phyloP scores from a whole-genome alignment of 2,329 filamentous ascomycete genomes.

The Arthroderma sp. region DNA sequence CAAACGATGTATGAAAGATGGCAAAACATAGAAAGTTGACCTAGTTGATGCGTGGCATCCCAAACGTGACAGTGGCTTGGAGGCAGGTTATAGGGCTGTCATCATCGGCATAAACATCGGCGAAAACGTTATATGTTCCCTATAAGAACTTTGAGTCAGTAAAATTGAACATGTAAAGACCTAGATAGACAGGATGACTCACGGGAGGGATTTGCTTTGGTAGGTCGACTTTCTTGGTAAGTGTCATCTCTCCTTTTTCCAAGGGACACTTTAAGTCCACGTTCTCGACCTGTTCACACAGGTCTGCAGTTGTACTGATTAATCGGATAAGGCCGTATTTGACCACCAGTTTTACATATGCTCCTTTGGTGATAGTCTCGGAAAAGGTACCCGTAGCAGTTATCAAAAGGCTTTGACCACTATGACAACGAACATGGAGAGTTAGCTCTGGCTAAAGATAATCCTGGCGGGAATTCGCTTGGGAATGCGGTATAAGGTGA shows the following conservation, averaged over 20 bases:
- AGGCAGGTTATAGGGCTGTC: constrained; percentile 73
- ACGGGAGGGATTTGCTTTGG: constrained; percentile 81
- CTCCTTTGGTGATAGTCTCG: constrained; percentile 60
- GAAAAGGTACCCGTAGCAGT: constrained; percentile 63
- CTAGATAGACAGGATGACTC: constrained; percentile 28
- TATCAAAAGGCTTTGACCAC: constrained; percentile 66
- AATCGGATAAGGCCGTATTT: constrained; percentile 91
- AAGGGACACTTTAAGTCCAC: constrained; percentile 84
- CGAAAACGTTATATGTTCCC: constrained; percentile 82
- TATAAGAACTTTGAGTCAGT: constrained; percentile 21
- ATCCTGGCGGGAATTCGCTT: background rate
- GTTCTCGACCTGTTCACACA: constrained; percentile 80
- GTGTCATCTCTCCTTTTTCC: constrained; percentile 57
- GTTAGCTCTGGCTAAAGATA: constrained; percentile 11
- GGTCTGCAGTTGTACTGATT: constrained; percentile 64
- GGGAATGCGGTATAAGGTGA: background rate
- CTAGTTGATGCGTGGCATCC: background rate
- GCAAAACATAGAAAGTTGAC: too few species aligned
- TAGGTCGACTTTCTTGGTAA: constrained; percentile 73
- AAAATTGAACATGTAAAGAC: background rate
- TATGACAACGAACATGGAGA: constrained; percentile 26
- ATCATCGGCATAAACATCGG: constrained; percentile 68
- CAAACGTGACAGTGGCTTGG: constrained; percentile 39
- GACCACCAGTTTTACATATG: constrained; percentile 70
- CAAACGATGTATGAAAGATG: too few species aligned